phyloP scores from a whole-genome alignment of 257 asterid genomes.

The Galeopsis tetrahit region DNA sequence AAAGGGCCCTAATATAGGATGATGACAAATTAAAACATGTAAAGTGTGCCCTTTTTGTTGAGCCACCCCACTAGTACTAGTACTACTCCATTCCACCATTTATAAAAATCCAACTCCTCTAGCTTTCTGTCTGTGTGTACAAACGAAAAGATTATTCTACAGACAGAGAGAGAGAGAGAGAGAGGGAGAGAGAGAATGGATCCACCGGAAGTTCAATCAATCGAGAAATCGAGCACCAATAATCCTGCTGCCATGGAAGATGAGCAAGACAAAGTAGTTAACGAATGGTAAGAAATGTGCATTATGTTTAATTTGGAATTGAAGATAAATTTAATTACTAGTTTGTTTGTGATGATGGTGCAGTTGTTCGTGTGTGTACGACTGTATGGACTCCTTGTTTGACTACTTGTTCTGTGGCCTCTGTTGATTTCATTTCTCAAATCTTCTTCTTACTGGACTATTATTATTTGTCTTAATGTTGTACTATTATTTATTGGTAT shows the following conservation, averaged over 20 bases:
- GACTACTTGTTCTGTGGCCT: slow-evolving; percentile 61
- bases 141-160: no score
- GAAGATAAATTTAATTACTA: neutral
- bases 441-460: no score
- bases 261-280: slow-evolving; percentile 52
- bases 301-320: no score
- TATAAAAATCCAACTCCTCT: no score
- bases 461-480: no score
- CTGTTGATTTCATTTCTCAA: slow-evolving; percentile 34
- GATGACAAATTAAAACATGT: no score
- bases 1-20: no score
- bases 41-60: no score
- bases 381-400: slow-evolving; percentile 53
- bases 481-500: no score
- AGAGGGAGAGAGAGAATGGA: slow-evolving; percentile 46
- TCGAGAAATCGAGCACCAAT: slow-evolving; percentile 40
- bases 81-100: no score
- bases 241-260: slow-evolving; percentile 60
- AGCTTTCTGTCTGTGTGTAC: no score
- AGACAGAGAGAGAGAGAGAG: neutral
- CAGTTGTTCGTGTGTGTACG: slow-evolving; percentile 76
- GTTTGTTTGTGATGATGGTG: slow-evolving; percentile 25
- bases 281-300: slow-evolving; percentile 46
- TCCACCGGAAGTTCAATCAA: slow-evolving; percentile 61
- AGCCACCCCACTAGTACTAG: no score